These are phyloP conservation scores for Acanthochlamys bracteata DNA, from an alignment of 106 monocot genomes.

Conservation along the genomic window DNA sequence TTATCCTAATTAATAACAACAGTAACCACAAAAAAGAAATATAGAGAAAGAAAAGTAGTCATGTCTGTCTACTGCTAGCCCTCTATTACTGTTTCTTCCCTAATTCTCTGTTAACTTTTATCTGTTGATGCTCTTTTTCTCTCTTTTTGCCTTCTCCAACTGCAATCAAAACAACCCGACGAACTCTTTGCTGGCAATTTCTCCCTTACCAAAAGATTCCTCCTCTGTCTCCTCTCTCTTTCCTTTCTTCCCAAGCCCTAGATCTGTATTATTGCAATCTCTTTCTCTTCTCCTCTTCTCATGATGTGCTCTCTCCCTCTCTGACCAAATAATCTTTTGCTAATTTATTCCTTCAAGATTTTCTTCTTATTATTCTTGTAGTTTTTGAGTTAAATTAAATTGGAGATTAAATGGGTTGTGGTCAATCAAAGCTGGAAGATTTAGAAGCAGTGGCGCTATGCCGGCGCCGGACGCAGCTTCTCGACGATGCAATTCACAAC, in stretches of 20 bases:
- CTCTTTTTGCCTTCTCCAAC: too few relatives aligned
- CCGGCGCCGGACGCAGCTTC: constrained; percentile 27
- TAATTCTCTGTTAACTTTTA: neutral
- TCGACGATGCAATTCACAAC: constrained; percentile 57
- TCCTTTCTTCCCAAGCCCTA: constrained; percentile 18
- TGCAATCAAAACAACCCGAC: constrained; percentile 14
- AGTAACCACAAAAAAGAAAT: too few relatives aligned
- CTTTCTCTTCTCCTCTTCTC: neutral
- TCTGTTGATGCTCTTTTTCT: neutral
- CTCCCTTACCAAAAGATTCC: constrained; percentile 5
- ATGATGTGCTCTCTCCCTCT: constrained; percentile 5
- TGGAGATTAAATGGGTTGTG: constrained; percentile 55
- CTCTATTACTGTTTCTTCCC: neutral
- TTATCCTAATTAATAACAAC: too few relatives aligned
- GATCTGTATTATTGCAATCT: constrained; percentile 12
- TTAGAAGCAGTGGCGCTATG: constrained; percentile 56
- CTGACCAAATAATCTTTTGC: neutral
- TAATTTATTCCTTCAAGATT: neutral
- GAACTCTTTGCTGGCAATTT: constrained; percentile 25
- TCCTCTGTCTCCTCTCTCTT: neutral
- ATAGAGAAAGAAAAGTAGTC: neutral
- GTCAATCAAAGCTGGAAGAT: constrained; percentile 71
- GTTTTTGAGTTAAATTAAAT: neutral
- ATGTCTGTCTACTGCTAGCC: neutral
- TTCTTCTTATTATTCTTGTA: neutral